These are phyloP conservation scores for Houttuynia cordata DNA, from an alignment of 164 flowering plant genomes.

Conservation along the genomic window DNA sequence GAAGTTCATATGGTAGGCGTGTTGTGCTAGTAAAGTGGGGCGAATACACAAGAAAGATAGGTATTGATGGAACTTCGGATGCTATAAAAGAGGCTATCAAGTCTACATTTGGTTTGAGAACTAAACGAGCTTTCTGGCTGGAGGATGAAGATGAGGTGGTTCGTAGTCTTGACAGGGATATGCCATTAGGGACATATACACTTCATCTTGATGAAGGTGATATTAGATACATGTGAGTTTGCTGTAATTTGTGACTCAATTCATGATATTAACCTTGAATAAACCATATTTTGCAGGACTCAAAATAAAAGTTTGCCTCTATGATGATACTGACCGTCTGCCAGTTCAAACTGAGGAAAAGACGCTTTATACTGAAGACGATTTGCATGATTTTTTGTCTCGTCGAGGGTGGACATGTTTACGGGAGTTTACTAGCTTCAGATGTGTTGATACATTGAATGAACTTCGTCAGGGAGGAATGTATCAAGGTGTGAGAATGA, in stretches of 20 bases:
- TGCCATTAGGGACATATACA: slow-evolving; percentile 44
- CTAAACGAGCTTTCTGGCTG: slow-evolving; percentile 45
- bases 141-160: slow-evolving; percentile 43
- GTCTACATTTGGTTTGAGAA: slow-evolving; percentile 38
- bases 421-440: slow-evolving; percentile 38
- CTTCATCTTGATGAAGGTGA: slow-evolving; percentile 60
- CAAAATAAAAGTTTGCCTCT: slow-evolving; percentile 43
- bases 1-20: slow-evolving; percentile 26
- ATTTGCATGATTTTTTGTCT: slow-evolving; percentile 41
- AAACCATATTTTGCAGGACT: slow-evolving; percentile 20
- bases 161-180: slow-evolving; percentile 35
- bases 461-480: slow-evolving; percentile 38
- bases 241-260: neutral
- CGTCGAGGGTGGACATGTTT: slow-evolving; percentile 45
- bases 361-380: slow-evolving; percentile 50
- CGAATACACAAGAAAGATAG: slow-evolving; percentile 30
- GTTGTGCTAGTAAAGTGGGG: slow-evolving; percentile 39
- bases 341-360: slow-evolving; percentile 47
- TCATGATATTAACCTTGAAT: no score
- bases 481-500: slow-evolving; percentile 32
- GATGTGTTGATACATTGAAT: slow-evolving; percentile 33
- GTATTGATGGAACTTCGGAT: slow-evolving; percentile 37
- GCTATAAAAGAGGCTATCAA: slow-evolving; percentile 48
- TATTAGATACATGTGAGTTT: neutral
- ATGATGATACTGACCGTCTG: slow-evolving; percentile 37